Percentiles rank a stretch among this genome's conserved stretches.
phyloP scores from a whole-genome alignment of 345 rosid species.

The Melaleuca quinquenervia region DNA sequence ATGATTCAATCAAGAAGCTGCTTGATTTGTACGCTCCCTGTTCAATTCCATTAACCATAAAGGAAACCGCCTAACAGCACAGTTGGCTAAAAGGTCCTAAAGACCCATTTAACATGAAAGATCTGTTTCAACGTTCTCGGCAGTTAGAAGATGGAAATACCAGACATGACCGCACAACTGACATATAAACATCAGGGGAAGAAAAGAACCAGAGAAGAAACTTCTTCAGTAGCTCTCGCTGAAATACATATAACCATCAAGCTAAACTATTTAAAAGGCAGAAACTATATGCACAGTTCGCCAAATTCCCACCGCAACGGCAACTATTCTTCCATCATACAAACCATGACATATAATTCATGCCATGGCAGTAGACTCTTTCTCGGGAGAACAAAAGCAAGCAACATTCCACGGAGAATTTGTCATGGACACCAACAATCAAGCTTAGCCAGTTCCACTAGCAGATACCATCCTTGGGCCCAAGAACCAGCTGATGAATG shows the following conservation, averaged over 20 bases:
- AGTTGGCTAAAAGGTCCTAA: neutral
- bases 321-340: neutral
- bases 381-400: neutral
- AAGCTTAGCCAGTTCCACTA: neutral
- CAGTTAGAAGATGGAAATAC: neutral
- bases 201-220: neutral
- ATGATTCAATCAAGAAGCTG: neutral
- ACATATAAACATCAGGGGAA: neutral
- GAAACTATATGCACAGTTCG: neutral
- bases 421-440: neutral
- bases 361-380: neutral
- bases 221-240: neutral
- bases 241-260: neutral
- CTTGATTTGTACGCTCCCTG: neutral
- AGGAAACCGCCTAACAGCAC: no score
- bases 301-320: neutral
- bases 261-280: neutral
- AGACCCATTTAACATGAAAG: neutral
- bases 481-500: neutral
- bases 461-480: neutral
- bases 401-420: neutral
- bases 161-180: neutral
- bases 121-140: neutral
- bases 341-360: neutral
- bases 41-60: neutral